phyloP scores from a whole-genome alignment of 1,284 basidiomycete genomes.

The Puccinia polysora region DNA sequence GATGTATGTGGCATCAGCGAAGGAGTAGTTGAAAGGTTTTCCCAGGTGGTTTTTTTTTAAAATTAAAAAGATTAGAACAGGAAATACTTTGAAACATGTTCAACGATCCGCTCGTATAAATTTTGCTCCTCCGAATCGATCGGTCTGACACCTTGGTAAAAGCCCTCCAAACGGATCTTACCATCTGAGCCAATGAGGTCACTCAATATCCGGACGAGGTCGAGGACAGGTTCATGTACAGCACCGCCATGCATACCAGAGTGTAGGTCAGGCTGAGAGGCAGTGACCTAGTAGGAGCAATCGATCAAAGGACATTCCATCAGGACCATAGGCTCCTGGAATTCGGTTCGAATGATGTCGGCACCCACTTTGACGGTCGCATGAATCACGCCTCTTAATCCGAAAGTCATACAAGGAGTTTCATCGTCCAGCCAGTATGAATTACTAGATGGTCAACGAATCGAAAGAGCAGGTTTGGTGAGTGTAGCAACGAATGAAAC shows the following conservation, averaged over 20 bases:
- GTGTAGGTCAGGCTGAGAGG: conserved; percentile 66
- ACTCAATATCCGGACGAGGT: conserved; percentile 76
- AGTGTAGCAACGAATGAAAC: too few relatives aligned
- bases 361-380: conserved; percentile 64
- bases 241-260: conserved; percentile 90
- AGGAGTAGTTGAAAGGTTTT: not conserved
- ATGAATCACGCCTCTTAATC: conserved; percentile 84
- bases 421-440: conserved; percentile 95
- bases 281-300: conserved; percentile 49
- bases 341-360: too few relatives aligned
- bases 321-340: not conserved
- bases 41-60: not conserved
- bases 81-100: conserved; percentile 32
- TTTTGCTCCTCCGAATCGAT: conserved; percentile 48
- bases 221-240: conserved; percentile 80
- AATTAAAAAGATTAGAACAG: not conserved
- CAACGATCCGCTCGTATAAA: conserved; percentile 51
- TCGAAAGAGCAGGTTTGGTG: too few relatives aligned
- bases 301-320: not conserved
- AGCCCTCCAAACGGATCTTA: conserved; percentile 69
- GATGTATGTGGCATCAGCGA: too few relatives aligned
- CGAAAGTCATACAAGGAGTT: conserved; percentile 92
- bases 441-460: too few relatives aligned
- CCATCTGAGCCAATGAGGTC: conserved; percentile 61
- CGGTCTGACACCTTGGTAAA: conserved; percentile 62